Evolutionary conservation across 306 rosid genomes (phyloP), one percentile per base, ranked within the genome.

Genomic region (Castanea mollissima): DNA sequence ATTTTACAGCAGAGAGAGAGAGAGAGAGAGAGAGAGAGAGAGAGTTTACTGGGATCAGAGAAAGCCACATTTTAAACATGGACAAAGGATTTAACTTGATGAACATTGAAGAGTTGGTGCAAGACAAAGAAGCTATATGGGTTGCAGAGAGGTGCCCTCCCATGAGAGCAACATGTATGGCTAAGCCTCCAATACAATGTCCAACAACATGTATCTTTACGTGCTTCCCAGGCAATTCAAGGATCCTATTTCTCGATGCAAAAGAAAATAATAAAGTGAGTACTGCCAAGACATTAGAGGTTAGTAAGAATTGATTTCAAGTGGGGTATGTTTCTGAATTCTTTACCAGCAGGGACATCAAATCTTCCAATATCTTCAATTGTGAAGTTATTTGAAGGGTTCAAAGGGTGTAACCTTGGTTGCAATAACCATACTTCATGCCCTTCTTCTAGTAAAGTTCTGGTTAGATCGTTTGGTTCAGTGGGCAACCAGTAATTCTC

Each of bases 11-110:
- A 41, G 7, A 41, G 11, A 41, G 46, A 38, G 25, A 32, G 7
- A 60, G 34, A 12, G 18, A 60, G 7, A 3, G 31, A 10, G 49
- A 51, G 21, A 34, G 23, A 2, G 38, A 38, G 38, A 69, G 21
- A 46, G 63, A 55, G 63, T 62, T 79, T 55, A 79, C 86, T 6
- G 83, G 81, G 55, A 83, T 12, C 69, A 83, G 54, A 83, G 86
- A 83, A 83, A 83, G 86, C 86, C 86, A 83, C 86, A 79, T 83
- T 79, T 83, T 83, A 55, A 79, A 54, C 76, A 46, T 41, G 44
- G 86, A 70, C 29, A 63, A 75, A 38, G 76, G 32, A 31, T 59
- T 83, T 12, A 79, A 78, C 75, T 75, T 79, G 83, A 83, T 70
- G 75, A 79, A 83, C 83, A 83, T 83, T 41, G 83, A 83, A 69